Evolutionary conservation across 2,329 filamentous ascomycete genomes (phyloP), one percentile per base, ranked within the genome.

Genomic region (Colletotrichum gloeosporioides): DNA sequence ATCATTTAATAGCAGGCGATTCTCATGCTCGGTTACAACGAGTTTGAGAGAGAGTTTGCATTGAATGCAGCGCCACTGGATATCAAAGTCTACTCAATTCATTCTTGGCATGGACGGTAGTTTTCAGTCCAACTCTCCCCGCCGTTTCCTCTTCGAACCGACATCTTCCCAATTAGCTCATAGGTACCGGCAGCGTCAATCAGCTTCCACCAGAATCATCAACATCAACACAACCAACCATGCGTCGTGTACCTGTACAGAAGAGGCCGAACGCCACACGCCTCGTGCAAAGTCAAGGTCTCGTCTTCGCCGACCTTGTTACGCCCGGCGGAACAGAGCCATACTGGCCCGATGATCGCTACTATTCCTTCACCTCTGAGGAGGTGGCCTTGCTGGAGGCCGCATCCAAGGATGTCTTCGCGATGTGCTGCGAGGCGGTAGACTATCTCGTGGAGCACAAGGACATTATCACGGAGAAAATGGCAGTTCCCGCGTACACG

Each of bases 301-400:
- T 53, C 44, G 44, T 53, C 44, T 53, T 53, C 44, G 44, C n/a
- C n/a, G 44, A 53, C 44, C 44, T 53, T 6, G 44, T 53, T 3
- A 53, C 44, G 0, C 44, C 44, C 13, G 44, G 44, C 44, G 44
- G 44, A 22, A 53, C 68, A 34, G 27, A 62, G 3, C 69, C 62
- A 3, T 72, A 72, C 53, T 72, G 70, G 70, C 70, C 70, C 18
- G 70, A 72, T n/a, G n/a, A 72, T 10, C 49, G 70, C 15, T 72
- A 72, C 34, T 72, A 72, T 15, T 72, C 70, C 13, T 72, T 72
- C 15, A 61, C 63, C 1, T 27, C 12, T 6, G 53, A 61, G 34
- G 70, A 72, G 18, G 25, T 68, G 9, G 15, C 25, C 1, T 64
- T 72, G 15, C n/a, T 72, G 3, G 70, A 72, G 12, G 18, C 6